A percentile compares a stretch with the other conserved stretches of the same genome.
Evolutionary conservation across 306 rosid genomes (phyloP).

Genomic region (Prosopis cineraria): DNA sequence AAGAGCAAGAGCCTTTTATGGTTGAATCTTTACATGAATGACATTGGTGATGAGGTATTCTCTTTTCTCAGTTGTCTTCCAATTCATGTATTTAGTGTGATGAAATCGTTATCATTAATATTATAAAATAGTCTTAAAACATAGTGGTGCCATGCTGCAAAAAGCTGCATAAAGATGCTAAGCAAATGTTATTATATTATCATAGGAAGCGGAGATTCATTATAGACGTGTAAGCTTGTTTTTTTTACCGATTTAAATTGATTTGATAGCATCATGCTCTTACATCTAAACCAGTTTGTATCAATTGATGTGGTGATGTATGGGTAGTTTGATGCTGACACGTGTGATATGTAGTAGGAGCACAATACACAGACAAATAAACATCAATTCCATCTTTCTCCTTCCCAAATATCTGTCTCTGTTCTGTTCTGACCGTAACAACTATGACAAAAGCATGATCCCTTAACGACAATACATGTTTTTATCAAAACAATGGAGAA

Average conservation of each 20-base stretch:
- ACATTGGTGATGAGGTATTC: slow-evolving; percentile 92
- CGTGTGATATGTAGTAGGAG: background rate
- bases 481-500: background rate
- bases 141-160: slow-evolving; percentile 15
- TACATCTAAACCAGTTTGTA: slow-evolving; percentile 20
- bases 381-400: background rate
- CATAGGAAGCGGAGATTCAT: slow-evolving; percentile 18
- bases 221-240: background rate
- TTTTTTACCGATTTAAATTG: slow-evolving; percentile 24
- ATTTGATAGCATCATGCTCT: slow-evolving; percentile 12
- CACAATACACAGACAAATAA: background rate
- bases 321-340: background rate
- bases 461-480: slow-evolving; percentile 25
- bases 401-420: background rate
- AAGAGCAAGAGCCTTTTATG: slow-evolving; percentile 72
- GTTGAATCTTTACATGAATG: slow-evolving; percentile 95
- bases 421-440: background rate
- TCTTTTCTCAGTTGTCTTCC: slow-evolving; percentile 19
- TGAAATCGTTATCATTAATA: slow-evolving; percentile 25
- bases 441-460: slow-evolving; percentile 1
- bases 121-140: slow-evolving; percentile 21
- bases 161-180: slow-evolving; percentile 11
- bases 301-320: slow-evolving; percentile 20
- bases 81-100: slow-evolving; percentile 11
- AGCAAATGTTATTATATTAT: slow-evolving; percentile 7